phyloP scores from a whole-genome alignment of 768 basidiomycete genomes.

The Pisolithus microcarpus region DNA sequence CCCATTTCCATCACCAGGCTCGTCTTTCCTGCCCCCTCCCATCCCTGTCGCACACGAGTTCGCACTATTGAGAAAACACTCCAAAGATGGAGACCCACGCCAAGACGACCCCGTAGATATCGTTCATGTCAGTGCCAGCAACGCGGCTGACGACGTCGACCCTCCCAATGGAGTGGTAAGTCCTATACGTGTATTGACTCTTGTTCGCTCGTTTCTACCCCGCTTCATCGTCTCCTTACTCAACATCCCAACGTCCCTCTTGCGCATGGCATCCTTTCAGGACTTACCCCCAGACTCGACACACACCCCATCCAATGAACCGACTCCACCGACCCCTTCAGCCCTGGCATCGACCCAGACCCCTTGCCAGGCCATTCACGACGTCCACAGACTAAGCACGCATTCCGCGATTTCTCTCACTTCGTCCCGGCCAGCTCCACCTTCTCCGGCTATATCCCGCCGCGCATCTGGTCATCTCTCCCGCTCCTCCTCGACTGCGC shows the following conservation, averaged over 20 bases:
- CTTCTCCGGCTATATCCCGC: constrained; percentile 49
- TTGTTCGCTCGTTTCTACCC: constrained; percentile 21
- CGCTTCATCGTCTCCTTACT: constrained; percentile 23
- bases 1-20: constrained; percentile 58
- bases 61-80: constrained; percentile 32
- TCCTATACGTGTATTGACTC: constrained; percentile 16
- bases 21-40: constrained; percentile 63
- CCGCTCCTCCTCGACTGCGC: constrained; percentile 15
- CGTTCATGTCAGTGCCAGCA: background rate
- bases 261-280: constrained; percentile 22
- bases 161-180: constrained; percentile 23
- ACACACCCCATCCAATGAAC: too few relatives aligned
- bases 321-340: constrained; percentile 25
- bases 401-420: constrained; percentile 30
- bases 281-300: constrained; percentile 5
- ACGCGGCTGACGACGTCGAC: constrained; percentile 1
- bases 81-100: constrained; percentile 4
- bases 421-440: constrained; percentile 53
- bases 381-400: constrained; percentile 15
- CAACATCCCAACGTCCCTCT: constrained; percentile 23
- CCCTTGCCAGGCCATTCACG: background rate
- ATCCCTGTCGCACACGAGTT: constrained; percentile 63
- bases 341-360: constrained; percentile 32
- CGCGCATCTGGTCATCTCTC: constrained; percentile 26
- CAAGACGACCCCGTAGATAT: background rate